Base-by-base conservation (phyloP, 371 early-diverging fungal genomes). In the Rhizomucor miehei region DNA sequence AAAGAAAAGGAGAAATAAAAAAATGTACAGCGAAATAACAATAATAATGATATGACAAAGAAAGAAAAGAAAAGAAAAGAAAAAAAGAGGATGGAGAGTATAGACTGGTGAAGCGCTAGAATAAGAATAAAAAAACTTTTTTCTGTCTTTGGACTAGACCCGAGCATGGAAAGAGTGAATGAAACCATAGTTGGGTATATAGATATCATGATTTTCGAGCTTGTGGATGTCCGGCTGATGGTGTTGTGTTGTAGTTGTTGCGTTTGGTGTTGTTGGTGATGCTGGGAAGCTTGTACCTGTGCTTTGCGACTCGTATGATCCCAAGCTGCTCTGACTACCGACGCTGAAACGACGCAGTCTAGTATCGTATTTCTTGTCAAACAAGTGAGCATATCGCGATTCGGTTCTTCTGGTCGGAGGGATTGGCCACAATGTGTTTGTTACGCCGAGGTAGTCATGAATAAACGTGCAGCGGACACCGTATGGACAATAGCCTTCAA, bases 391-490 rank as follows among this genome's bases (percentile, higher is more conserved):
- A 29, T 29, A 29, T 13, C 61, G 55, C 12, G 61, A 60, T 16
- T 60, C 61, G 16, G 39, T 60, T 23, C 61, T 29, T 29, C 8
- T 37, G 6, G 54, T n/a, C 1, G 59, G 41, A 13, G 61, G 61
- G 12, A 57, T 51, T 13, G 57, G 57, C 35, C 44, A 21, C 25
- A 29, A 29, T 29, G 29, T 29, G 29, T 29, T 29, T 29, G 29
- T 29, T 8, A 29, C 29, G 29, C 25, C 9, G 36, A 25, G 24
- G 21, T 23, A 45, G 35, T 68, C 67, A 63, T 99, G 99, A 23
- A 95, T 91, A 79, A 96, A 99, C 47, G 97, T 94, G 70, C 99
- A 99, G 56, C 93, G 92, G 35, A 82, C 82, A 12, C 94, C 96
- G 71, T 97, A 99, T 4, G 89, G 89, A 69, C 99, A 99, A 14